Evolutionary conservation across 169 alveolate species (phyloP), one percentile per base, ranked within the genome.

Genomic region (Pseudocohnilembus persalinus): DNA sequence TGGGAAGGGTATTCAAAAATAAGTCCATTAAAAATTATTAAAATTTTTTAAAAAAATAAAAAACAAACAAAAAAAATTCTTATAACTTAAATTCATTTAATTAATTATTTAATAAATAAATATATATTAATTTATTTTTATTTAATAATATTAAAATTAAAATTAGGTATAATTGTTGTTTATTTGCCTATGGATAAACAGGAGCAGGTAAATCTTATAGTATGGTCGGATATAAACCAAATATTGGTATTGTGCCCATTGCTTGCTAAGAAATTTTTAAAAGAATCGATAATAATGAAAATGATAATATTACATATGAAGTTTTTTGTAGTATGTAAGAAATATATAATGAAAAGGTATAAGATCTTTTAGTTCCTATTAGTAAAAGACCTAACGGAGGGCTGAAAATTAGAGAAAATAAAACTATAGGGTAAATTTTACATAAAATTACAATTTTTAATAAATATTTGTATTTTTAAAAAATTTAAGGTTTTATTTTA

Each of bases 151-250:
- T 49, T 49, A 49, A 49, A 4, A 49, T 49, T 49, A 11, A 11
- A 11, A 49, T 11, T 11, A 49, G 68, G 20, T 98, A 96, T 88
- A 97, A 98, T 88, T 97, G 98, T 82, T 97, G 98, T 80, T 93
- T 96, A 29, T 98, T 98, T 83, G 99, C 99, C 16, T 98, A 98
- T 88, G 99, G 99, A 24, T 91, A 96, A 88, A 94, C 98, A 33
- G 90, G 89, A 30, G 84, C 98, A n/a, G 99, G 99, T 28, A 98
- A 98, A 93, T 93, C 97, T 76, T 98, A 98, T 85, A 94, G 98
- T 0, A 98, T 98, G 99, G 98, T 98, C 31, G 99, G 99, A 31
- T 97, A 98, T 88, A 99, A 98, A 27, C 95, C 96, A 29, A 98
- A 98, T 93, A 96, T 95, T 76, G 99, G 99, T 68, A 96, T 98